Evolutionary conservation across 345 rosid species (phyloP), one percentile per base, ranked within the genome.

Genomic region (Melaleuca quinquenervia): DNA sequence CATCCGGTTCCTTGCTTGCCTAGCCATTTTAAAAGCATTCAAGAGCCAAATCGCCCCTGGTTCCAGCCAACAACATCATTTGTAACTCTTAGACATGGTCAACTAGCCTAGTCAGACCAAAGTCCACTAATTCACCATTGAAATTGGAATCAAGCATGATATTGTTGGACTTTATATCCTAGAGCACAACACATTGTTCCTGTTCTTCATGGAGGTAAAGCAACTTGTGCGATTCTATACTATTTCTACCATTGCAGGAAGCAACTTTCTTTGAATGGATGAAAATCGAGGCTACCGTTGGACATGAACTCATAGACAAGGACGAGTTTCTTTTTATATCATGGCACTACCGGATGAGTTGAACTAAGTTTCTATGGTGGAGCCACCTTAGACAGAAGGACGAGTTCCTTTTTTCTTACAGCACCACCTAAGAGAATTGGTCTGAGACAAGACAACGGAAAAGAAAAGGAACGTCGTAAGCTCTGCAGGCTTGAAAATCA

Each of bases 21-120:
- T 64, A 29, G 9, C 76, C 12, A 0, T 0, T 64, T 22, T 29
- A 32, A 64, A 64, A 11, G 18, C 10, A 32, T 64, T 64, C 45
- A 3, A 11, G 76, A 64, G 76, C 76, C 76, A 32, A 6, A 32
- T 64, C 29, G 2, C 44, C 76, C 12, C 1, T 64, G 11, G 76
- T 64, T 32, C 45, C 45, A 1, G 45, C 44, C 22, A 64, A 0
- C 0, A 64, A 3, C 3, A 3, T 64, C 0, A 1, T 64, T 32
- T 16, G 76, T 14, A 64, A 32, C 76, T 7, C 76, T 64, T 32
- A 29, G 22, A 44, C 6, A 64, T 64, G 76, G 44, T 32, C 76
- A 7, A 64, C 76, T 2, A 64, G 45, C 45, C 76, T 32, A 32
- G 76, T 45, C 12, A 64, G 7, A 64, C 76, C 76, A 0, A 64